Percentiles rank a stretch among this genome's conserved stretches.
These are phyloP conservation scores for Fusarium tjaetaba DNA, from an alignment of 2,329 filamentous ascomycete genomes.

Conservation along the genomic window DNA sequence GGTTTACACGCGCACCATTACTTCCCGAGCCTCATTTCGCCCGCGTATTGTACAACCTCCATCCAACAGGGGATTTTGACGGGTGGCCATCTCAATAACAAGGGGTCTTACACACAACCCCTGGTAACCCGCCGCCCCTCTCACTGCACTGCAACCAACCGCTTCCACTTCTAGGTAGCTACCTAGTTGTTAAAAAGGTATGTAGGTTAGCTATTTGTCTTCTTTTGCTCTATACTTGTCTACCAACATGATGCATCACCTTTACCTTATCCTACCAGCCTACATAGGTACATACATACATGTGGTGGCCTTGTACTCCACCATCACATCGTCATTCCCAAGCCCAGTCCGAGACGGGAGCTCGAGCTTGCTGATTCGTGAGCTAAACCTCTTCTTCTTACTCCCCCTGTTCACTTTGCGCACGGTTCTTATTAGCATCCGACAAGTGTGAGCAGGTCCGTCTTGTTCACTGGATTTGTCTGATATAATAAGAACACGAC, in stretches of 20 bases:
- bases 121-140: not conserved
- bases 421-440: conserved; percentile 36
- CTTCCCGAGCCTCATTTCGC: conserved; percentile 21
- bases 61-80: conserved; percentile 4
- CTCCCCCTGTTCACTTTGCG: conserved; percentile 20
- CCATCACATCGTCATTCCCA: conserved; percentile 40
- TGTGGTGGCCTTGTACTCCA: conserved; percentile 26
- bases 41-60: conserved; percentile 10
- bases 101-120: conserved; percentile 22
- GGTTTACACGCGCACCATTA: conserved; percentile 16
- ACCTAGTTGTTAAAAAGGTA: conserved; percentile 16
- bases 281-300: not conserved
- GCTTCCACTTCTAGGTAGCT: not conserved
- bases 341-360: conserved; percentile 33
- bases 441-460: conserved; percentile 17
- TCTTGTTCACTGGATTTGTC: conserved; percentile 3
- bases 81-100: conserved; percentile 5
- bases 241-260: not conserved
- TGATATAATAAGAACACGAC: conserved; percentile 12
- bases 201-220: not conserved
- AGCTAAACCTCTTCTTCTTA: conserved; percentile 22
- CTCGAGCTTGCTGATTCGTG: conserved; percentile 32
- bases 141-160: conserved; percentile 11
- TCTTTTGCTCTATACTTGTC: conserved; percentile 1
- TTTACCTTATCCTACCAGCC: not conserved